phyloP scores from a whole-genome alignment of 2,329 filamentous ascomycete genomes.

The Aspergillus hiratsukae region DNA sequence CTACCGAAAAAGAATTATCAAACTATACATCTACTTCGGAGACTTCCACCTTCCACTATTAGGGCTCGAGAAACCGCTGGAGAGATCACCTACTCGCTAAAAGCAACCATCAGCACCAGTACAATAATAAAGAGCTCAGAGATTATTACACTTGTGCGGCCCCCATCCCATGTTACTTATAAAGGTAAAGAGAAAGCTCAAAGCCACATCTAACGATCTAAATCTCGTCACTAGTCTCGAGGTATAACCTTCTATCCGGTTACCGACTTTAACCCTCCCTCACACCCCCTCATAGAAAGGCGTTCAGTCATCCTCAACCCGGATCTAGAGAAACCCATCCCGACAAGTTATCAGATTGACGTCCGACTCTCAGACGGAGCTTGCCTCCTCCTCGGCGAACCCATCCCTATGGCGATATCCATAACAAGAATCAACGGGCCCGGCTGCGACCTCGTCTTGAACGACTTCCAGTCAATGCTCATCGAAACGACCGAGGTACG shows the following conservation, averaged over 20 bases:
- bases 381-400: conserved; percentile 6
- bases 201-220: background rate
- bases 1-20: background rate
- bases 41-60: conserved; percentile 10
- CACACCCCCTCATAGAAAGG: background rate
- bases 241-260: background rate
- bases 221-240: background rate
- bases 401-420: conserved; percentile 11
- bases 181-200: no score
- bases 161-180: background rate
- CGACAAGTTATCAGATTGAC: conserved; percentile 4
- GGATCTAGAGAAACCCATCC: background rate
- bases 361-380: conserved; percentile 12
- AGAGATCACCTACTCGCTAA: conserved; percentile 10
- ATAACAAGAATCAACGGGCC: conserved; percentile 3
- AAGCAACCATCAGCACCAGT: conserved; percentile 1
- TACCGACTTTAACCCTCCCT: background rate
- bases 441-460: conserved; percentile 1
- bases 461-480: conserved; percentile 18
- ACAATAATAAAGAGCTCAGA: no score
- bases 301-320: background rate
- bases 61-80: background rate
- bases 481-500: conserved; percentile 15
- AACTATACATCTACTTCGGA: conserved; percentile 6
- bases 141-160: conserved; percentile 4